Base-by-base conservation (phyloP, 192 early-diverging fungal genomes). In the Entomortierella parvispora region DNA sequence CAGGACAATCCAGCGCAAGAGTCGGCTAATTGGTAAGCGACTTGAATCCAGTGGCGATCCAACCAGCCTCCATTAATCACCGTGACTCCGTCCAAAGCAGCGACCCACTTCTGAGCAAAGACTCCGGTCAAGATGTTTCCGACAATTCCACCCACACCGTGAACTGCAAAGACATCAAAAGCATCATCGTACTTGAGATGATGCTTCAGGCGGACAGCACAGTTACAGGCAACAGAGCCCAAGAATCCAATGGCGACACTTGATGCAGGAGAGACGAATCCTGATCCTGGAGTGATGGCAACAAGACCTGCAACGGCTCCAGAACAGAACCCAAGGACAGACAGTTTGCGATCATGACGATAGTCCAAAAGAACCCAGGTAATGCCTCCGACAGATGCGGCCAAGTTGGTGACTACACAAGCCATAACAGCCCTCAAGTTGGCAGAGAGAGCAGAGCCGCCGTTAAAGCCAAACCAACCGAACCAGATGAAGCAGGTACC, bases 381-480 rank as follows among this genome's bases (percentile, higher is more conserved):
- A 14, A 98, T 68, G 14, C 90, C 93, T 42, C 90, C 96, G 33
- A 90, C 79, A 37, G 93, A 87, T 20, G 94, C 92, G 53, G 95
- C 89, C 40, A 98, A 65, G 78, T 97, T 94, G 20, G 95, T 97
- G 48, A 92, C 92, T 23, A 92, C 74, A 37, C 85, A 89, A 23
- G 96, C 95, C 90, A 94, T 91, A 32, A 87, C 94, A 42, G 95
- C 94, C 57, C 97, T 91, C 31, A 92, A 66, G 60, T 93, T 96
- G 31, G 92, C 91, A 2, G 87, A 85, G 32, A 93, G 81, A 14
- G 90, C 92, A 34, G 91, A 92, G 44, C 96, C 97, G 54, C 90
- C 96, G 81, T 99, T 97, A 86, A 99, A 99, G 0, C 94, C 95
- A 55, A 94, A 93, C 96, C 96, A 98, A 50, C 96, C 95, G 57